Evolutionary conservation across 1,284 basidiomycete species (phyloP), one percentile per base, ranked within the genome.

Genomic region (Trametes hirsuta): DNA sequence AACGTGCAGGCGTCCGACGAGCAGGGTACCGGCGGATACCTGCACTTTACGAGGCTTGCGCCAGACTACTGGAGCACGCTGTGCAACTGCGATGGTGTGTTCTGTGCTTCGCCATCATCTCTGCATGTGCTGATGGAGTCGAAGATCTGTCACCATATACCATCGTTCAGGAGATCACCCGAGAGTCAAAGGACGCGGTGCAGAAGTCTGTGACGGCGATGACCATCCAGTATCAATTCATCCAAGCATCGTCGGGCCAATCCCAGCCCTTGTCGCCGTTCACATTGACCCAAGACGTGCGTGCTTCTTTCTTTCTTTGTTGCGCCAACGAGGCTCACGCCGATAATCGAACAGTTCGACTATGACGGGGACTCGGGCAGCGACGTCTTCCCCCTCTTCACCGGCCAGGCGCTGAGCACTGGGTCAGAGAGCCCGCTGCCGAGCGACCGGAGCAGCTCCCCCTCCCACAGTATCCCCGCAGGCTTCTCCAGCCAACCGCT

Each of bases 1-100:
- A 74, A 75, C 4, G 63, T 74, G 4, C 63, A 74, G 14, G 65
- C 74, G 4, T 68, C 67, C 18, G 50, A 53, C 39, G 47, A 47
- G 12, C 12, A 9, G 65, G 65, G 48, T 40, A 50, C 41, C 68
- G 75, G 39, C 72, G 71, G 25, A 34, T 72, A 77, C 39, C 67
- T 88, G 36, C 88, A 90, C 73, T 81, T 77, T 59, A 85, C 85
- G 4, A 66, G 77, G 1, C 77, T 90, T 25, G 81, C 83, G 3
- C 87, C 87, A 5, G 77, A 75, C 47, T 88, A 81, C 67, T 90
- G 87, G 88, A 71, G 77, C 14, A 79, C 75, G 24, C 76, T 90
- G 51, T 80, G 80, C 51, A 72, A 77, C 60, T 79, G 80, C 56
- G 64, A 77, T 66, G 84, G 87, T 87, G 63, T 57, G 80, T 75